A percentile compares a stretch with the other conserved stretches of the same genome.
Conservation (phyloP, 805 yeast species). For the Sugiyamaella chiloensis region DNA sequence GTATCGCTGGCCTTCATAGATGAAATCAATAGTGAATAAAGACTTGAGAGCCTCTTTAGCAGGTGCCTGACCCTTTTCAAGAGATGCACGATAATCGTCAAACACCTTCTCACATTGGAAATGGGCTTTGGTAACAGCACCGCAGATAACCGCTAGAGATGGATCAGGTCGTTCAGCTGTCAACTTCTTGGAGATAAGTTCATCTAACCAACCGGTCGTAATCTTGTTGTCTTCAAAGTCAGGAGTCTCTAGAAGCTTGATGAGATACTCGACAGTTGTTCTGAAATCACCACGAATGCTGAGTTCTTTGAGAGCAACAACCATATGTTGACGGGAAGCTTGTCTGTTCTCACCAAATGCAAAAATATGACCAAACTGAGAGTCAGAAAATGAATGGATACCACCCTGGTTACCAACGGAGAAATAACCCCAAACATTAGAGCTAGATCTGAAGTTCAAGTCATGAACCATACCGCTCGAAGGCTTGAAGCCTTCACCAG, state of each 20-base stretch:
- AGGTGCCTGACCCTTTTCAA: constrained; percentile 95
- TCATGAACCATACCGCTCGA: constrained; percentile 96
- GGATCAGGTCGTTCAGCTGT: constrained; percentile 98
- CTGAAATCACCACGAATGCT: constrained; percentile 98
- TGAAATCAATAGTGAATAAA: constrained; percentile 88
- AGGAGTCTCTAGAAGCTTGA: constrained; percentile 91
- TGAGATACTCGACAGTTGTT: constrained; percentile 95
- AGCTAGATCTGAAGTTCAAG: constrained; percentile 92
- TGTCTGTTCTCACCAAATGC: constrained; percentile 99
- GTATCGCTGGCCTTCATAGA: constrained; percentile 89
- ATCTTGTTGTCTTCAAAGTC: constrained; percentile 95
- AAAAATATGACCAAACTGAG: constrained; percentile 98
- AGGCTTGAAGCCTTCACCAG: constrained; percentile 99
- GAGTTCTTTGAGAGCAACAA: constrained; percentile 93
- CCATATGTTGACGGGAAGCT: constrained; percentile 98
- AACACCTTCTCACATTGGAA: constrained; percentile 68
- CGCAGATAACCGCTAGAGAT: constrained; percentile 86
- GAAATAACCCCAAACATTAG: constrained; percentile 99
- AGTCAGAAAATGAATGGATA: constrained; percentile 95
- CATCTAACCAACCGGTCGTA: constrained; percentile 99
- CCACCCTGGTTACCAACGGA: constrained; percentile 95
- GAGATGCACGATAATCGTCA: constrained; percentile 64
- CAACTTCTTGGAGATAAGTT: constrained; percentile 84
- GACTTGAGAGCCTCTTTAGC: constrained; percentile 77
- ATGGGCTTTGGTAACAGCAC: constrained; percentile 96